Evolutionary conservation across 2,329 filamentous ascomycete genomes (phyloP).

Genomic region (Trichoderma cornu-damae): DNA sequence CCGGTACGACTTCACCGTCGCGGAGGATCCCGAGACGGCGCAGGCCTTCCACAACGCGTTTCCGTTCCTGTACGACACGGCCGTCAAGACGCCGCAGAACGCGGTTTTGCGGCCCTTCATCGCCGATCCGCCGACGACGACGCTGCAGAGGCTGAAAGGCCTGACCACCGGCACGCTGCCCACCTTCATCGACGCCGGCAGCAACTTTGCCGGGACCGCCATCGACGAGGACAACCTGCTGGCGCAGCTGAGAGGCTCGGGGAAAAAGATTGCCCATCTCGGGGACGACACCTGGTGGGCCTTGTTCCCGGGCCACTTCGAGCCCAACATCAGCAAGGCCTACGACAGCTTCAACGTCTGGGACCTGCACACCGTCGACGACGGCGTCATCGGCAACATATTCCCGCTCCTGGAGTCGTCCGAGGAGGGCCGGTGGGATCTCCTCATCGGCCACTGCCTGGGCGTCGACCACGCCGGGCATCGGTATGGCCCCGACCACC

Average conservation of each 20-base stretch:
- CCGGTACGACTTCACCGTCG: slow-evolving; percentile 94
- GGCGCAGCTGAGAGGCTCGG: slow-evolving; percentile 59
- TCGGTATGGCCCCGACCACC: slow-evolving; percentile 87
- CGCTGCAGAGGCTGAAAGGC: slow-evolving; percentile 86
- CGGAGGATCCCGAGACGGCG: slow-evolving; percentile 43
- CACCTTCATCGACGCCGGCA: slow-evolving; percentile 89
- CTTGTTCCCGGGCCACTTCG: slow-evolving; percentile 90
- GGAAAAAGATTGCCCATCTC: slow-evolving; percentile 78
- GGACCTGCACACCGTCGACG: slow-evolving; percentile 95
- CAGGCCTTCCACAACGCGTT: slow-evolving; percentile 77
- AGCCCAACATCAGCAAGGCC: slow-evolving; percentile 74
- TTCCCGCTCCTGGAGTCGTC: slow-evolving; percentile 69
- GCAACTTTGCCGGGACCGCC: slow-evolving; percentile 89
- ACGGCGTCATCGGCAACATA: slow-evolving; percentile 87
- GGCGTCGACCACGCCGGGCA: slow-evolving; percentile 97
- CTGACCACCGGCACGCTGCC: slow-evolving; percentile 92
- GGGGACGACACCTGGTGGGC: slow-evolving; percentile 98
- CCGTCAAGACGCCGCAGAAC: slow-evolving; percentile 66
- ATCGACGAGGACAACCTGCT: slow-evolving; percentile 87
- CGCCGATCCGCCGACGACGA: slow-evolving; percentile 91
- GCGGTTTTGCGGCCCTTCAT: slow-evolving; percentile 93
- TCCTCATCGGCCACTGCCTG: slow-evolving; percentile 90
- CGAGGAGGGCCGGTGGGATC: slow-evolving; percentile 72
- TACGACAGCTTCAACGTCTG: slow-evolving; percentile 99
- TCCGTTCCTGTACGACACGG: slow-evolving; percentile 79